Conservation (phyloP, 768 basidiomycete genomes). For the Chiua virens region DNA sequence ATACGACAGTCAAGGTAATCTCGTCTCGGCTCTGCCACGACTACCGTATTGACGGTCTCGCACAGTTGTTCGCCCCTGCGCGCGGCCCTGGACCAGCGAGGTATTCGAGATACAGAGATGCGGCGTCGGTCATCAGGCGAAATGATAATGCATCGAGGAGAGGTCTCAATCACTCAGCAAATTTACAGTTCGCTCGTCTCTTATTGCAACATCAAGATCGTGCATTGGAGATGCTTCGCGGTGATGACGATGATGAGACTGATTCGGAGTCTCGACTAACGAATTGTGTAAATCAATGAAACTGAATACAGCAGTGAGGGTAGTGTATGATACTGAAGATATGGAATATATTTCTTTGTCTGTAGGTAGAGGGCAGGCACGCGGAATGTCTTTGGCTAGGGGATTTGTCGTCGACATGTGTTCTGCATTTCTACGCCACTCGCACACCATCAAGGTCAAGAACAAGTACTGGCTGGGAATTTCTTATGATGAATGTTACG, state of each 20-base stretch:
- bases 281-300: constrained; percentile 32
- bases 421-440: constrained; percentile 1
- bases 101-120: constrained; percentile 56
- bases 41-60: not conserved
- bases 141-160: constrained; percentile 44
- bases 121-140: constrained; percentile 53
- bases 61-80: constrained; percentile 66
- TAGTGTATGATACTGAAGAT: too few relatives aligned
- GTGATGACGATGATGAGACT: constrained; percentile 21
- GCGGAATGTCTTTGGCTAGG: too few relatives aligned
- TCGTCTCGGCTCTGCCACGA: not conserved
- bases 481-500: constrained; percentile 28
- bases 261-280: constrained; percentile 27
- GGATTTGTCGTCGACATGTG: too few relatives aligned
- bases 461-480: constrained; percentile 20
- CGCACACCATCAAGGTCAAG: constrained; percentile 4
- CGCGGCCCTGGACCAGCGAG: constrained; percentile 34
- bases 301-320: not conserved
- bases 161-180: constrained; percentile 15
- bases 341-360: too few relatives aligned
- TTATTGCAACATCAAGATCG: constrained; percentile 31
- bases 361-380: too few relatives aligned
- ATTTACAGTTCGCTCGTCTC: constrained; percentile 30
- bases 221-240: constrained; percentile 23
- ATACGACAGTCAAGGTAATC: constrained; percentile 76